Percentiles rank a stretch among this genome's conserved stretches.
These are phyloP conservation scores for Wickerhamiella sorbophila DNA, from an alignment of 805 yeast species.

Conservation along the genomic window DNA sequence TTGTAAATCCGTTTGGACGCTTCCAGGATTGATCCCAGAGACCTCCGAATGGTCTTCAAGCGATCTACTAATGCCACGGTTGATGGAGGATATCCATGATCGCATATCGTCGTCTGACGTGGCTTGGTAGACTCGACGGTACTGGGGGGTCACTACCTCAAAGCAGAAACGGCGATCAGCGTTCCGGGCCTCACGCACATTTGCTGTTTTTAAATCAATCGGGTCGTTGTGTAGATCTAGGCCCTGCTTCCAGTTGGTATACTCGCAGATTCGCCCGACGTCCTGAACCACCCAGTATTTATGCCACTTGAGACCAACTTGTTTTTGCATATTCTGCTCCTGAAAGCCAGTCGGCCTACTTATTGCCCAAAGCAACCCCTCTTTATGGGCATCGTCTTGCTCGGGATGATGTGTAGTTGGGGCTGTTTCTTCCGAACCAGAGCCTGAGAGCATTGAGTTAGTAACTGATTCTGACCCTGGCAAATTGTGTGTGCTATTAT, in stretches of 20 bases:
- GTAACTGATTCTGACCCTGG: not conserved
- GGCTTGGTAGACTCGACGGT: slow-evolving; percentile 65
- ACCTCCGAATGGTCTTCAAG: not conserved
- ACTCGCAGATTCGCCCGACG: slow-evolving; percentile 56
- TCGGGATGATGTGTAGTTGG: not conserved
- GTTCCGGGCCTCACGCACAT: slow-evolving; percentile 34
- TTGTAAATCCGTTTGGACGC: not conserved
- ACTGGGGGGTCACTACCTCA: slow-evolving; percentile 58
- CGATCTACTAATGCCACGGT: slow-evolving; percentile 33
- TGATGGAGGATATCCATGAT: slow-evolving; percentile 53
- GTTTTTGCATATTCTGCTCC: slow-evolving; percentile 24
- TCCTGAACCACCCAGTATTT: slow-evolving; percentile 72
- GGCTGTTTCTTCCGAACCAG: not conserved
- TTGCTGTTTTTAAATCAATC: slow-evolving; percentile 55
- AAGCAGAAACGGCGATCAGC: slow-evolving; percentile 43
- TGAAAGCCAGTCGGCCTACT: slow-evolving; percentile 26
- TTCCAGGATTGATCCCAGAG: not conserved
- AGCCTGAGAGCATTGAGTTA: not conserved
- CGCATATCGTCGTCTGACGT: slow-evolving; percentile 50
- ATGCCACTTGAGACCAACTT: slow-evolving; percentile 44
- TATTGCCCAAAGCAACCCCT: slow-evolving; percentile 33
- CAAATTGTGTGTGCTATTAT: not conserved
- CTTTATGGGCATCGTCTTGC: slow-evolving; percentile 20
- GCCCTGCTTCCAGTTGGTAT: slow-evolving; percentile 68
- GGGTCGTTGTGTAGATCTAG: slow-evolving; percentile 47